Base-by-base conservation (phyloP, 2,329 filamentous ascomycete species). In the Ophiostoma fasciatum region DNA sequence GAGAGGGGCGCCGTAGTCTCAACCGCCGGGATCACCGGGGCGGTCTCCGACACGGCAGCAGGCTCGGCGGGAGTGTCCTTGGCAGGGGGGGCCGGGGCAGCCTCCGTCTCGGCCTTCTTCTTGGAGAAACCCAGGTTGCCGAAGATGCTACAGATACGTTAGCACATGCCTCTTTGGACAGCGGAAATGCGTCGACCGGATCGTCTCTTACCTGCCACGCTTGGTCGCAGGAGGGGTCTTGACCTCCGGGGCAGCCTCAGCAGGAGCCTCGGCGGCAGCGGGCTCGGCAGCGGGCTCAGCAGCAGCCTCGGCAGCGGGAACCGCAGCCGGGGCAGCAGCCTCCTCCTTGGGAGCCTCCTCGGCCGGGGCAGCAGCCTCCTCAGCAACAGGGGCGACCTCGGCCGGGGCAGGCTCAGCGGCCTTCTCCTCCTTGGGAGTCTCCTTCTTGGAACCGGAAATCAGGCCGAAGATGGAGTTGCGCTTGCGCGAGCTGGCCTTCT, bases 401-500 rank as follows among this genome's bases (percentile, higher is more conserved):
- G 41, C 41, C 14, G 48, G 39, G 22, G 45, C 41, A 23, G 19
- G 13, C 12, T 19, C 25, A 11, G 13, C 32, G 11, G 49, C 39
- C 44, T 48, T 44, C 38, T 52, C 60, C 38, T 60, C 58, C 45
- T 57, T 57, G 51, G 59, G 58, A 41, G 62, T 59, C 42, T 52
- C 51, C 39, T 67, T 64, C 60, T 72, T 73, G 60, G 71, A 69
- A 49, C 66, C 63, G 7, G 66, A 53, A 43, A 76, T 63, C 49
- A 51, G 60, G 47, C 67, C 68, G 49, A 79, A 77, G 60, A 78
- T 69, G 37, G 74, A 78, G 31, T 61, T 59, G 35, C 74, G 73
- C 71, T 79, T 78, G 51, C 69, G 68, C 53, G 72, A 76, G 51
- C 73, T 68, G 45, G 66, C 68, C 64, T 76, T 75, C 45, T 67